phyloP scores from a whole-genome alignment of 306 rosid species.

The peach (Prunus persica) region DNA sequence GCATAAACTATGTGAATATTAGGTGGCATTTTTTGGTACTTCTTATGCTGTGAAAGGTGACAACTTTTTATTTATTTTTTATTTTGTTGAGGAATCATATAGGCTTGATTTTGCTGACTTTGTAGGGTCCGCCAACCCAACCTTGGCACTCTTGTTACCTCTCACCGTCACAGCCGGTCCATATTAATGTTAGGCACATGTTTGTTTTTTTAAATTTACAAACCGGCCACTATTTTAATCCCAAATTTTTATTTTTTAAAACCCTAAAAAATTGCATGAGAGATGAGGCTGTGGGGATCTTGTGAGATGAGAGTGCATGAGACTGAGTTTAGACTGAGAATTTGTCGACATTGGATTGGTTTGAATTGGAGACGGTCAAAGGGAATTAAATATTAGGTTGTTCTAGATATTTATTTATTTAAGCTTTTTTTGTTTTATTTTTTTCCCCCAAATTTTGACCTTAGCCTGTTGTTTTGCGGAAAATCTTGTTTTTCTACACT shows the following conservation, averaged over 20 bases:
- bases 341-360: conserved; percentile 1
- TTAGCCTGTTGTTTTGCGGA: neutral
- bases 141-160: conserved; percentile 22
- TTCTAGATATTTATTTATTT: neutral
- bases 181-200: conserved; percentile 18
- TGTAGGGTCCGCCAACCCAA: conserved; percentile 44
- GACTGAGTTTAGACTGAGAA: neutral
- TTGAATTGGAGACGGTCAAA: neutral
- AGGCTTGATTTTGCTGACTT: conserved; percentile 27
- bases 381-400: neutral
- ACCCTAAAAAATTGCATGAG: neutral
- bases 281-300: neutral
- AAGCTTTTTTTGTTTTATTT: no score
- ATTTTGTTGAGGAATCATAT: neutral
- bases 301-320: neutral
- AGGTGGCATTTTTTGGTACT: conserved; percentile 34
- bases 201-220: neutral
- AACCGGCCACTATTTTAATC: neutral
- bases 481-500: neutral
- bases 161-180: conserved; percentile 33
- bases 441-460: neutral
- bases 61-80: neutral
- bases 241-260: neutral
- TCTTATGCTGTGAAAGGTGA: conserved; percentile 17
- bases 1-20: conserved; percentile 30